These are phyloP conservation scores for Alternaria hordeiaustralica DNA, from an alignment of 2,329 filamentous ascomycete species.

Conservation along the genomic window DNA sequence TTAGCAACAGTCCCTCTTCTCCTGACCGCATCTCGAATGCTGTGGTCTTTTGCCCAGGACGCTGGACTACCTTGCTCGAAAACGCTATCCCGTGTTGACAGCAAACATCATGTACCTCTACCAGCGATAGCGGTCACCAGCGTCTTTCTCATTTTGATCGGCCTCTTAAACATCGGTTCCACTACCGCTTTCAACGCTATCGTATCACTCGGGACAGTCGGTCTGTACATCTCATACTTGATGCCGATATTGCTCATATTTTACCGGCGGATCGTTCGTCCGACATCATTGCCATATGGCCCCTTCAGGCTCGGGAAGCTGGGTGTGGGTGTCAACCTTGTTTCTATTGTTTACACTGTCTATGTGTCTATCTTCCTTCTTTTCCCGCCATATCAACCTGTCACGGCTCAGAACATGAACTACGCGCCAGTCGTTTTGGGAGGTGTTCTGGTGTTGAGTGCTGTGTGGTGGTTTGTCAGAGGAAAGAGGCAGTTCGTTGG, in stretches of 20 bases:
- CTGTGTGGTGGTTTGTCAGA: not conserved
- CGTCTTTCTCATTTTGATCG: constrained; percentile 11
- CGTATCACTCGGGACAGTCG: constrained; percentile 23
- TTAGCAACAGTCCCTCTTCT: constrained; percentile 6
- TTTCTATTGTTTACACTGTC: constrained; percentile 20
- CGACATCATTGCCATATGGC: not conserved
- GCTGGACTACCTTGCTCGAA: constrained; percentile 43
- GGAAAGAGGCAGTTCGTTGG: not conserved
- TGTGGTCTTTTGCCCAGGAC: constrained; percentile 33
- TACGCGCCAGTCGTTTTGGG: constrained; percentile 14
- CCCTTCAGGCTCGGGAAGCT: constrained; percentile 21
- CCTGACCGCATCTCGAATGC: constrained; percentile 33
- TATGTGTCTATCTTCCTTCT: constrained; percentile 29
- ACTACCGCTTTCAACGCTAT: constrained; percentile 28
- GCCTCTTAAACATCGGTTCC: constrained; percentile 26
- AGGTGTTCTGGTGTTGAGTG: not conserved
- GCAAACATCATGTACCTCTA: constrained; percentile 24
- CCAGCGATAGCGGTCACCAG: constrained; percentile 17
- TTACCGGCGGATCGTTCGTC: constrained; percentile 15
- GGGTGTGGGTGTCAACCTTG: constrained; percentile 17
- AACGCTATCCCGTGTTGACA: constrained; percentile 18
- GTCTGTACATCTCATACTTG: constrained; percentile 27
- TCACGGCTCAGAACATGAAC: constrained; percentile 28
- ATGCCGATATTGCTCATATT: constrained; percentile 19
- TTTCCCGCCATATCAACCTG: constrained; percentile 25